Evolutionary conservation across 441 rosid genomes (phyloP), one percentile per base, ranked within the genome.

Genomic region (Melastoma candidum): DNA sequence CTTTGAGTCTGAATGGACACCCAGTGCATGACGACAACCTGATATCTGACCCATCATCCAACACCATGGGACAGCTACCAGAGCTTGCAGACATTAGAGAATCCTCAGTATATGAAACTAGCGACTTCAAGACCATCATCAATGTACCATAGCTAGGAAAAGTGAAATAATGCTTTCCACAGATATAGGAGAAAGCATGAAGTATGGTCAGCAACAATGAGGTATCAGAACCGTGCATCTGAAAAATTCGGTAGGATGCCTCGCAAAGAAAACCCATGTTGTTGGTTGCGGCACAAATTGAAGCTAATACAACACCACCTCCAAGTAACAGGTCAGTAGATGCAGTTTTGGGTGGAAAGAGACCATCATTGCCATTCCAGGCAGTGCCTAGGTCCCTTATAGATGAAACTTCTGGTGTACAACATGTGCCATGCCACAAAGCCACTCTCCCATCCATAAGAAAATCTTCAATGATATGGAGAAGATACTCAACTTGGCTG

Each of bases 101-200:
- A 9, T 54, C 66, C 70, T 92, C 95, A 53, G 79, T 73, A 68
- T 60, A 69, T 63, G 57, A 43, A 47, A 88, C 76, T 25, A 85
- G 27, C 5, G 90, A 75, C 53, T 74, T 88, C 62, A 85, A 53
- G 46, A 78, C 80, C 8, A 67, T 55, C 74, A 68, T 64, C 65
- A 73, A 69, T 63, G 69, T 68, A 59, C 49, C 57, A 60, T 68
- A 65, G 47, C 70, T 67, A 57, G 64, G 17, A 26, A 58, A 46
- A 45, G 74, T 59, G 68, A 79, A 62, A 66, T 75, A 66, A 12
- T 64, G 69, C 44, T 73, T 73, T 45, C 95, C 85, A 54, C 79
- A 80, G 59, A 84, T 44, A 67, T 66, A 72, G 57, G 86, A 86
- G 70, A 86, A 78, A 67, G 80, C 63, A 49, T 92, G 98, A 68